These are phyloP conservation scores for Penicillium ucsense DNA, from an alignment of 495 filamentous ascomycete genomes.

Conservation along the genomic window DNA sequence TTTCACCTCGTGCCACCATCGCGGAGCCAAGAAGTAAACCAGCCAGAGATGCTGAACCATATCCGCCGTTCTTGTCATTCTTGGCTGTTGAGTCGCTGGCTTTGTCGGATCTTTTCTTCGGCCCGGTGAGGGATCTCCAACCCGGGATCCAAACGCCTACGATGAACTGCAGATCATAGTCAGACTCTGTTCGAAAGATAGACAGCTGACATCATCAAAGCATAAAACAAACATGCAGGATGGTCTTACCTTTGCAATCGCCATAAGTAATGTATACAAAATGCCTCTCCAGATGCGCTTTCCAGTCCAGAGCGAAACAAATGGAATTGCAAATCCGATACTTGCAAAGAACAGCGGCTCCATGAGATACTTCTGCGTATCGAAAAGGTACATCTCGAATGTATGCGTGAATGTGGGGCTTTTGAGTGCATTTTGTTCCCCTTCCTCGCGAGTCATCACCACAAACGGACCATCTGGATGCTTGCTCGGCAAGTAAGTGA, in stretches of 20 bases:
- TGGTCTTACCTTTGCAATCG: conserved; percentile 43
- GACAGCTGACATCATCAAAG: background rate
- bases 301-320: conserved; percentile 53
- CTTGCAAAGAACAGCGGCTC: conserved; percentile 65
- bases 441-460: conserved; percentile 23
- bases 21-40: conserved; percentile 43
- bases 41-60: conserved; percentile 31
- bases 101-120: background rate
- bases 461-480: conserved; percentile 24
- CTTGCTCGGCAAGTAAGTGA: conserved; percentile 39
- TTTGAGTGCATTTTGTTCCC: conserved; percentile 32
- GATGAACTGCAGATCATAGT: conserved; percentile 9
- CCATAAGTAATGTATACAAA: conserved; percentile 59
- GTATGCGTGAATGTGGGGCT: conserved; percentile 27
- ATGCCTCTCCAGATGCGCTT: conserved; percentile 59
- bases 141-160: conserved; percentile 24
- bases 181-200: background rate
- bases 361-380: conserved; percentile 42
- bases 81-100: background rate
- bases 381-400: conserved; percentile 23
- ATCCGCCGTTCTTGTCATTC: background rate
- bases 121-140: conserved; percentile 4
- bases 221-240: too few relatives aligned
- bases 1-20: conserved; percentile 71
- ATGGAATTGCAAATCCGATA: conserved; percentile 69